phyloP scores from a whole-genome alignment of 2,329 filamentous ascomycete genomes.

The Fusarium humuli region DNA sequence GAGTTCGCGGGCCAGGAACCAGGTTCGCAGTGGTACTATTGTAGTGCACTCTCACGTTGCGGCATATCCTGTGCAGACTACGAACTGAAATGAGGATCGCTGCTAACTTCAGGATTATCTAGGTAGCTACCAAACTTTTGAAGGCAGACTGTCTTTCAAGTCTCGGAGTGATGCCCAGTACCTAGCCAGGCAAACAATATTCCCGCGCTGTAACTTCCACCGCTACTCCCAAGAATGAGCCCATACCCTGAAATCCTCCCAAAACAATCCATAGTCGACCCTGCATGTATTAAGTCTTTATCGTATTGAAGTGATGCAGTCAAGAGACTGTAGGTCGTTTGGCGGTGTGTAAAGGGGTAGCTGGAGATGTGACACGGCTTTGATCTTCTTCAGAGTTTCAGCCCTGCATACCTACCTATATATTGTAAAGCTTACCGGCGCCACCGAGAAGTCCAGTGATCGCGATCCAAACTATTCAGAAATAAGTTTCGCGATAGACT shows the following conservation, averaged over 20 bases:
- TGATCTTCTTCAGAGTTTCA: background rate
- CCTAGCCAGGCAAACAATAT: background rate
- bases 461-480: background rate
- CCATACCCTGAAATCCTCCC: background rate
- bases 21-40: background rate
- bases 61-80: background rate
- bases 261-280: too few species aligned
- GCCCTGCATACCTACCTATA: too few species aligned
- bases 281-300: background rate
- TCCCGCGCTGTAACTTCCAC: background rate
- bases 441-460: background rate
- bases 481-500: rapidly evolving
- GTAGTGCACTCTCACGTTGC: background rate
- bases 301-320: background rate
- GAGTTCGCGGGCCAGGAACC: background rate
- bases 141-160: background rate
- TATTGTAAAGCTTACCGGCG: background rate
- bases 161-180: background rate
- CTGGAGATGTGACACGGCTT: background rate
- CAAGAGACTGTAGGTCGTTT: background rate
- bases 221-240: background rate
- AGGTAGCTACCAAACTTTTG: background rate
- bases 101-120: background rate
- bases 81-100: background rate
- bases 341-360: too few species aligned